phyloP scores from a whole-genome alignment of 2,329 filamentous ascomycete genomes.

The Diaporthe caulivora region DNA sequence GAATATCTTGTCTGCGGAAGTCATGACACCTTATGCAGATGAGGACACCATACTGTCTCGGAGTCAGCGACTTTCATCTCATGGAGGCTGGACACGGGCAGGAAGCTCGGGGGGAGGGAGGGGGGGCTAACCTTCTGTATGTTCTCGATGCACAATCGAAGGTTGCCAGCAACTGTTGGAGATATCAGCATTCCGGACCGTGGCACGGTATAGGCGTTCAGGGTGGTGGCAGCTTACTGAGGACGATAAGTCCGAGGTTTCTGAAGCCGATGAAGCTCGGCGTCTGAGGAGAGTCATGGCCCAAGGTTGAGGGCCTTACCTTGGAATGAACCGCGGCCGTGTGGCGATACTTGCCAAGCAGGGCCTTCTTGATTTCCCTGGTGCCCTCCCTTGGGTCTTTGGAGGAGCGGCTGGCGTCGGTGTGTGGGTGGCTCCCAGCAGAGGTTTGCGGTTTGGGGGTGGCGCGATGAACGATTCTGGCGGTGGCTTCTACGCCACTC shows the following conservation, averaged over 20 bases:
- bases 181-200: not conserved
- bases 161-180: slow-evolving; percentile 85
- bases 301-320: slow-evolving; percentile 82
- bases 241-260: slow-evolving; percentile 94
- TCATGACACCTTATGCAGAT: slow-evolving; percentile 94
- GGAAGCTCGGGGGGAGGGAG: slow-evolving; percentile 36
- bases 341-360: slow-evolving; percentile 84
- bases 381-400: slow-evolving; percentile 45
- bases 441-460: slow-evolving; percentile 16
- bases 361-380: slow-evolving; percentile 51
- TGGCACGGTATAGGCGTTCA: not conserved
- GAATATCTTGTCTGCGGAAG: slow-evolving; percentile 82
- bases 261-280: slow-evolving; percentile 94
- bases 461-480: slow-evolving; percentile 22
- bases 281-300: slow-evolving; percentile 79
- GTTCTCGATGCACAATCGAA: slow-evolving; percentile 96
- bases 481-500: slow-evolving; percentile 33
- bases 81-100: not conserved
- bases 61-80: slow-evolving; percentile 34
- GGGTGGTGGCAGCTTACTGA: slow-evolving; percentile 67
- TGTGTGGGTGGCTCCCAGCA: slow-evolving; percentile 5
- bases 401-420: slow-evolving; percentile 35
- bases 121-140: slow-evolving; percentile 80
- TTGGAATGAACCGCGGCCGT: slow-evolving; percentile 86
- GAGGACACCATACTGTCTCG: slow-evolving; percentile 86